These are phyloP conservation scores for Xenosphaeropsis pyriputrescens DNA, from an alignment of 2,329 filamentous ascomycete genomes.

Conservation along the genomic window DNA sequence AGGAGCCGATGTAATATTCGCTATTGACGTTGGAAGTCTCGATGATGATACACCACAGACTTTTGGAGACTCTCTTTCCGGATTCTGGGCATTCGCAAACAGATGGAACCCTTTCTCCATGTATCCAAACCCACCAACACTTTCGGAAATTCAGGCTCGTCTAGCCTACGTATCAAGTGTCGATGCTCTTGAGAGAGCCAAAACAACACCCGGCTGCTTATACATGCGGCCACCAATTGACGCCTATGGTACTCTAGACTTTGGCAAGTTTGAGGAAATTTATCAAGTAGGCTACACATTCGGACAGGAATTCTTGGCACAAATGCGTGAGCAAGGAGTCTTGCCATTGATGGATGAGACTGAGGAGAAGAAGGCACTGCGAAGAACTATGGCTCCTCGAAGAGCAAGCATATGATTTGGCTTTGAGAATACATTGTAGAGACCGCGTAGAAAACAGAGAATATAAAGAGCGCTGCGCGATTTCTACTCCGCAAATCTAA, in stretches of 20 bases:
- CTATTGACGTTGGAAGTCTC: slow-evolving; percentile 82
- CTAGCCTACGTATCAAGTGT: slow-evolving; percentile 91
- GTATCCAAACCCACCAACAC: slow-evolving; percentile 80
- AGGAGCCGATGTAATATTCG: slow-evolving; percentile 88
- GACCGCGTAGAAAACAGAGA: too few species aligned
- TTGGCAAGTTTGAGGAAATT: slow-evolving; percentile 96
- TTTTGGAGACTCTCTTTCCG: slow-evolving; percentile 88
- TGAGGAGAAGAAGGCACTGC: slow-evolving; percentile 61
- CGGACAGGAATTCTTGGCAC: slow-evolving; percentile 65
- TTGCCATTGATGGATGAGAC: slow-evolving; percentile 57
- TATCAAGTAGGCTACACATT: slow-evolving; percentile 80
- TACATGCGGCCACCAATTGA: slow-evolving; percentile 97
- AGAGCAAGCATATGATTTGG: slow-evolving; percentile 53
- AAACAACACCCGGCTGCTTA: slow-evolving; percentile 76
- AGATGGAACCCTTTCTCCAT: slow-evolving; percentile 92
- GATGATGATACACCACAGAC: slow-evolving; percentile 85
- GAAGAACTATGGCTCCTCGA: slow-evolving; percentile 66
- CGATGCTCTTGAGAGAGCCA: slow-evolving; percentile 86
- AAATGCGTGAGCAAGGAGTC: slow-evolving; percentile 64
- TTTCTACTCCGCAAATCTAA: too few species aligned
- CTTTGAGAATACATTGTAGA: too few species aligned
- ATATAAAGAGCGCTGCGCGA: too few species aligned
- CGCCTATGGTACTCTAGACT: slow-evolving; percentile 84
- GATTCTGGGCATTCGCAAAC: slow-evolving; percentile 89
- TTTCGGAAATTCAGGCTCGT: slow-evolving; percentile 90